These are phyloP conservation scores for Fusarium praegraminearum DNA, from an alignment of 2,329 filamentous ascomycete species.

Conservation along the genomic window DNA sequence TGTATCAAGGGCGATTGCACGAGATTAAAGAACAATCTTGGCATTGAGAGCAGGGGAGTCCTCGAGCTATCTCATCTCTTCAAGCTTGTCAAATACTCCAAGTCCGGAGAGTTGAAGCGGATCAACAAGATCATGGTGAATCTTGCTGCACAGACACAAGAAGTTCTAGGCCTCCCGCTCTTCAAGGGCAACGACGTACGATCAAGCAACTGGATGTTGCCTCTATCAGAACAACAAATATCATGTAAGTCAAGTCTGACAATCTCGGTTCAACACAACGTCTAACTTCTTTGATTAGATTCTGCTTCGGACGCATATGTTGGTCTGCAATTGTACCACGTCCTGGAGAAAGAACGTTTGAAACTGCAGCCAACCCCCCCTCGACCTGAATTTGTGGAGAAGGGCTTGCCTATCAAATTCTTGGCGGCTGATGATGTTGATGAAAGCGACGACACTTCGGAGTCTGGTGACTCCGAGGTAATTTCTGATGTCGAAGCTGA, in stretches of 20 bases:
- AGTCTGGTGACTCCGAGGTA: conserved; percentile 42
- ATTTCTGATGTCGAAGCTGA: conserved; percentile 28
- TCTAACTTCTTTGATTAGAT: conserved; percentile 60
- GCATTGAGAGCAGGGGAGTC: conserved; percentile 72
- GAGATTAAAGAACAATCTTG: conserved; percentile 74
- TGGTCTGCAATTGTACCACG: conserved; percentile 77
- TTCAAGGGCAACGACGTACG: conserved; percentile 79
- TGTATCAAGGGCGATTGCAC: conserved; percentile 77
- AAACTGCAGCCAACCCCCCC: conserved; percentile 77
- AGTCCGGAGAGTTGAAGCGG: conserved; percentile 60
- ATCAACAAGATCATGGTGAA: conserved; percentile 76
- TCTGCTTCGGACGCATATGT: conserved; percentile 88
- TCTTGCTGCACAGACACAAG: conserved; percentile 76
- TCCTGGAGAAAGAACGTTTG: conserved; percentile 75
- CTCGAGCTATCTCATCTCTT: conserved; percentile 88
- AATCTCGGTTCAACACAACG: neutral
- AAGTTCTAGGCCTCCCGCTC: conserved; percentile 78
- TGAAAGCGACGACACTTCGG: conserved; percentile 51
- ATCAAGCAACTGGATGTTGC: conserved; percentile 77
- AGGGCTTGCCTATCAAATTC: conserved; percentile 71
- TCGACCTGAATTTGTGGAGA: conserved; percentile 75
- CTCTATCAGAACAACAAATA: conserved; percentile 73
- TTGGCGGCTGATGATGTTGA: conserved; percentile 47
- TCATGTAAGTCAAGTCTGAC: conserved; percentile 65
- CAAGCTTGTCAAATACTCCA: conserved; percentile 77